phyloP scores from a whole-genome alignment of 129 eudicot genomes.

The Rutidosis leptorrhynchoides region DNA sequence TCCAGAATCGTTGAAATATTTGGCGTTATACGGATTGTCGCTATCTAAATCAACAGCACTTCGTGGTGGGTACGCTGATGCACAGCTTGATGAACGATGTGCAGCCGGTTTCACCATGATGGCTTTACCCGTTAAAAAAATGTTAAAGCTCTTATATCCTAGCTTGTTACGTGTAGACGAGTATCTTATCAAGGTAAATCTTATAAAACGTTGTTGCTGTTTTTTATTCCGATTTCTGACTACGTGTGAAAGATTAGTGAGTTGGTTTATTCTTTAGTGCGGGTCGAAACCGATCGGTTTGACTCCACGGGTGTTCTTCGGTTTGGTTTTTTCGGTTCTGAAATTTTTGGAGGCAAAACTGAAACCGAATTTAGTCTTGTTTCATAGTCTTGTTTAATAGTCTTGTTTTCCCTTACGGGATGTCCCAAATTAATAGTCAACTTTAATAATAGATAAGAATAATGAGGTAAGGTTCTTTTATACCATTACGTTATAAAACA shows the following conservation, averaged over 20 bases:
- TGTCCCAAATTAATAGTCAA: too few relatives aligned
- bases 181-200: constrained; percentile 57
- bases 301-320: too few relatives aligned
- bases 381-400: too few relatives aligned
- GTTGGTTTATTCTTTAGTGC: background rate
- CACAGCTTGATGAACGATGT: constrained; percentile 89
- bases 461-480: too few relatives aligned
- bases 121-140: constrained; percentile 85
- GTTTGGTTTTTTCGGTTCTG: too few relatives aligned
- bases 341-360: too few relatives aligned
- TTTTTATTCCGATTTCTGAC: background rate
- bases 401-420: too few relatives aligned
- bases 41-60: constrained; percentile 74
- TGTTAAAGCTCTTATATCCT: constrained; percentile 84
- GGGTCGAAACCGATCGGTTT: background rate
- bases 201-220: constrained; percentile 3
- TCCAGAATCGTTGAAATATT: constrained; percentile 86
- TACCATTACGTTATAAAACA: too few relatives aligned
- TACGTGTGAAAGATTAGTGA: background rate
- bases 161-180: constrained; percentile 77
- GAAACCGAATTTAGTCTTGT: too few relatives aligned
- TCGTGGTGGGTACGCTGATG: constrained; percentile 92
- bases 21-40: constrained; percentile 74
- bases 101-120: constrained; percentile 95
- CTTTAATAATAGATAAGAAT: too few relatives aligned